Base-by-base conservation (phyloP, 139 green algal genomes). In the Trebouxia sp. region DNA sequence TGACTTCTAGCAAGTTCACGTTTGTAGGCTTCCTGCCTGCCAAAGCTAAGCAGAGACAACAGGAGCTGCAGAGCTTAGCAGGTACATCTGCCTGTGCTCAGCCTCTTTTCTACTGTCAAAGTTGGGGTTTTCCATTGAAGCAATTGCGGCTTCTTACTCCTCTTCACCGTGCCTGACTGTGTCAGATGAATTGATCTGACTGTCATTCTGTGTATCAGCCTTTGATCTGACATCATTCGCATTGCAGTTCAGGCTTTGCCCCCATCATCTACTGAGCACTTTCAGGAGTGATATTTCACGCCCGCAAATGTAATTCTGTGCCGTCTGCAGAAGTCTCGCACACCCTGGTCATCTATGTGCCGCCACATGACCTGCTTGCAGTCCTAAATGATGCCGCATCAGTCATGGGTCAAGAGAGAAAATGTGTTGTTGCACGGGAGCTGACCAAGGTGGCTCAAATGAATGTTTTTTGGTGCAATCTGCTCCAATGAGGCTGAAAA, bases 11-110 rank as follows among this genome's bases (percentile, higher is more conserved):
- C 20, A 69, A 65, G 38, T 97, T 98, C 58, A 88, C 84, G 10
- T 98, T 96, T 69, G 82, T 87, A 1, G 95, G 95, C 17, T 98
- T 97, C 85, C 84, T 95, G 11, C 93, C 93, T 37, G 51, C 91
- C 7, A 98, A 98, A 83, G 45, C 80, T 10, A 66, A 43, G 38
- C 79, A 66, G 37, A 83, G 91, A 22, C 38, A 42, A 26, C 86
- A 88, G 62, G 55, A 75, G 76, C 62, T 95, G n/a, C 12, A 80
- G 41, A 35, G 83, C 53, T 43, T 86, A 1, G 28, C 78, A 75
- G 85, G 85, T 83, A 26, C 45, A 39, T 26, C n/a, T n/a, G n/a
- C n/a, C n/a, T n/a, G n/a, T n/a, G n/a, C n/a, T n/a, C n/a, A n/a
- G n/a, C n/a, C n/a, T n/a, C n/a, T n/a, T n/a, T n/a, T n/a, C n/a